Conservation (phyloP, 2,329 filamentous ascomycete species). For the Hirsutella minnesotensis region DNA sequence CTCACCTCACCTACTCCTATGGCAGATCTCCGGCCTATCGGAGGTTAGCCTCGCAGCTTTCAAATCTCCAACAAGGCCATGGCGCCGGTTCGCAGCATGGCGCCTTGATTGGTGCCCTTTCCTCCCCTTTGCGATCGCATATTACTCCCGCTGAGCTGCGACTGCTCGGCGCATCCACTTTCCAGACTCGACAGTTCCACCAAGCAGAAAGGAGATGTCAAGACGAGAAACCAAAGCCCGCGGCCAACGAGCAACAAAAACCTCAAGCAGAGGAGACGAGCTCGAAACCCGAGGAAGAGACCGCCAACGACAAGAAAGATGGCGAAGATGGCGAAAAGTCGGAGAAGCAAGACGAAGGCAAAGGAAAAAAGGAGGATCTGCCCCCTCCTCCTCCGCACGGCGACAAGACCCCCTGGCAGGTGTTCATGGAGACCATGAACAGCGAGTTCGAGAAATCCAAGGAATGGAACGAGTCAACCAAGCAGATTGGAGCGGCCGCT, state of each 20-base stretch:
- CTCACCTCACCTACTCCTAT: constrained; percentile 21
- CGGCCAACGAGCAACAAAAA: constrained; percentile 9
- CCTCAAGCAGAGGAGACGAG: constrained; percentile 7
- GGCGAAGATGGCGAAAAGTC: constrained; percentile 31
- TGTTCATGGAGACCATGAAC: constrained; percentile 94
- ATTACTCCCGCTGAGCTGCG: constrained; percentile 26
- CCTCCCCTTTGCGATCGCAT: constrained; percentile 31
- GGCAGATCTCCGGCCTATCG: constrained; percentile 35
- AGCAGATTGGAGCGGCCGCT: constrained; percentile 78
- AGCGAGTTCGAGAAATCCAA: constrained; percentile 92
- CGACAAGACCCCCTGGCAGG: constrained; percentile 97
- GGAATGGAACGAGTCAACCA: constrained; percentile 98
- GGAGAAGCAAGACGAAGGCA: constrained; percentile 34
- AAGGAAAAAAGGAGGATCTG: constrained; percentile 51
- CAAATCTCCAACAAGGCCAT: constrained; percentile 15
- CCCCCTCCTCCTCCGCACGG: constrained; percentile 92
- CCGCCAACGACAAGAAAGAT: constrained; percentile 31
- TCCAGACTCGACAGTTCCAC: constrained; percentile 21
- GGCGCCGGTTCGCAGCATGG: constrained; percentile 14
- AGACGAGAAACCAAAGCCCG: constrained; percentile 13
- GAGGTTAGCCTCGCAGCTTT: constrained; percentile 30
- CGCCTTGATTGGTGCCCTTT: constrained; percentile 14
- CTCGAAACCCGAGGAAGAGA: constrained; percentile 25
- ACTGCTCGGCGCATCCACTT: constrained; percentile 18
- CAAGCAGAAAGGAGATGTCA: constrained; percentile 16